Conservation (phyloP, 306 rosid species). For the Ochetophila trinervis region DNA sequence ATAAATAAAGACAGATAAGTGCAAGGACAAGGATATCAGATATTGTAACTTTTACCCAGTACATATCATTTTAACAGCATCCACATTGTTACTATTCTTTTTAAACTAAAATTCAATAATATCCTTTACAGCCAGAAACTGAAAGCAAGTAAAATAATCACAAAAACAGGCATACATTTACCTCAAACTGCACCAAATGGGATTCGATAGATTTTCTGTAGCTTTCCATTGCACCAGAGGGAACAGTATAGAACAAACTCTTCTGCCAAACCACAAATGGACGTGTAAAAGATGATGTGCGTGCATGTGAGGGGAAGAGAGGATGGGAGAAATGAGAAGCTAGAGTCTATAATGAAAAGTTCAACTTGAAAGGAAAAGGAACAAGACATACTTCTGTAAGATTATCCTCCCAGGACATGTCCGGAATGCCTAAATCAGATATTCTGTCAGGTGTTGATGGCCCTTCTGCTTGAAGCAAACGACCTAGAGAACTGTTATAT, state of each 20-base stretch:
- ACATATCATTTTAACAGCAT: background rate
- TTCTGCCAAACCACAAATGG: slow-evolving; percentile 59
- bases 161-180: slow-evolving; percentile 23
- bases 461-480: slow-evolving; percentile 57
- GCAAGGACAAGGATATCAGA: too few relatives aligned
- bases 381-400: slow-evolving; percentile 70
- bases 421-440: slow-evolving; percentile 62
- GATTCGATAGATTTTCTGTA: slow-evolving; percentile 88
- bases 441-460: slow-evolving; percentile 81
- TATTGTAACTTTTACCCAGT: too few relatives aligned
- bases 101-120: background rate
- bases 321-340: slow-evolving; percentile 2
- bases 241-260: slow-evolving; percentile 73
- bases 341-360: slow-evolving; percentile 17
- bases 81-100: background rate
- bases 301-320: background rate
- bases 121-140: slow-evolving; percentile 11
- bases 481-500: slow-evolving; percentile 47
- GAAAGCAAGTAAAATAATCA: slow-evolving; percentile 8
- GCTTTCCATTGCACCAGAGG: slow-evolving; percentile 70
- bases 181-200: slow-evolving; percentile 64
- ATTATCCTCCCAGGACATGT: slow-evolving; percentile 74
- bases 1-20: too few relatives aligned
- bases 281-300: slow-evolving; percentile 9
- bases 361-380: slow-evolving; percentile 13